A percentile compares a stretch with the other conserved stretches of the same genome.
Evolutionary conservation across 2,329 filamentous ascomycete genomes (phyloP).

Genomic region (Alternaria postmessia): DNA sequence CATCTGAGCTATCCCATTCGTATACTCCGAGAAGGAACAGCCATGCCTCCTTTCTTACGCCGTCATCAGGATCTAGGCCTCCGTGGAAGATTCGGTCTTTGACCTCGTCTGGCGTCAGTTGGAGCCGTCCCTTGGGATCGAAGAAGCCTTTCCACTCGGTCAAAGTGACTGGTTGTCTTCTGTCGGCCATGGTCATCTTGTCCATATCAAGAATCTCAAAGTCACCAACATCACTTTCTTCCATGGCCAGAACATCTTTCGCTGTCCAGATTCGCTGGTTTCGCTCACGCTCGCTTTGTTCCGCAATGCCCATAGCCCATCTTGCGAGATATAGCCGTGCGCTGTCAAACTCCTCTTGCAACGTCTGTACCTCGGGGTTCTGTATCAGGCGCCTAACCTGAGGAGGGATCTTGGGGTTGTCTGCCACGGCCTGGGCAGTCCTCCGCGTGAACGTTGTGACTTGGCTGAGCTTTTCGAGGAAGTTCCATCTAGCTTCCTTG

Average conservation of each 20-base stretch:
- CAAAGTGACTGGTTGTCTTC: conserved; percentile 77
- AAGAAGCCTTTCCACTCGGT: conserved; percentile 95
- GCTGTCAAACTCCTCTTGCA: conserved; percentile 97
- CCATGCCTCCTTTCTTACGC: conserved; percentile 96
- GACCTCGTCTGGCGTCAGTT: conserved; percentile 86
- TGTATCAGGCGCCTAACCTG: conserved; percentile 84
- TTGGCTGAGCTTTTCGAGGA: conserved; percentile 95
- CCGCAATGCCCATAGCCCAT: conserved; percentile 98
- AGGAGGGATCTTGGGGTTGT: conserved; percentile 89
- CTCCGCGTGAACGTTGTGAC: conserved; percentile 94
- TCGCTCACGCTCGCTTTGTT: conserved; percentile 90
- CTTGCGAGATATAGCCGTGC: conserved; percentile 91
- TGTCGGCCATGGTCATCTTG: conserved; percentile 76
- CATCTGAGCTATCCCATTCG: conserved; percentile 87
- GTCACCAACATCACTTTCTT: conserved; percentile 92
- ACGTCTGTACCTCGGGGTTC: conserved; percentile 91
- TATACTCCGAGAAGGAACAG: conserved; percentile 90
- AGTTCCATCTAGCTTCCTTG: conserved; percentile 94
- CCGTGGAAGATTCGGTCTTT: conserved; percentile 98
- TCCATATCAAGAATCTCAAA: conserved; percentile 92
- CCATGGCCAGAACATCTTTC: conserved; percentile 88
- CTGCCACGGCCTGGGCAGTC: conserved; percentile 89
- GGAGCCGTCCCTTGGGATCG: conserved; percentile 77
- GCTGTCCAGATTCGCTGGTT: conserved; percentile 92
- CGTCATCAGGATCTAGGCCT: conserved; percentile 85